Conservation (phyloP, 1,284 basidiomycete species). For the Trichosporon ovoides region DNA sequence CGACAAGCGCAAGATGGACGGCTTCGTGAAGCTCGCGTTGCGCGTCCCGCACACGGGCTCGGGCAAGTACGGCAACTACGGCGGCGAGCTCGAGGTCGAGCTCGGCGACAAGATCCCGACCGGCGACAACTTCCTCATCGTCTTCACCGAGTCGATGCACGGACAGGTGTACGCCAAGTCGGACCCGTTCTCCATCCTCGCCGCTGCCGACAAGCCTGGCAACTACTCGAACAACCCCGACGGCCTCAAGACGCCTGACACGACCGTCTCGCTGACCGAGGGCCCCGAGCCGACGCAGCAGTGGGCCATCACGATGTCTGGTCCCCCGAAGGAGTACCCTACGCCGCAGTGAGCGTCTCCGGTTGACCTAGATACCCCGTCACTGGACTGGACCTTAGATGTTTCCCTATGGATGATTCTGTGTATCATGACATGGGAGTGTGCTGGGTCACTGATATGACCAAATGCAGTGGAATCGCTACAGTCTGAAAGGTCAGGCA, state of each 20-base stretch:
- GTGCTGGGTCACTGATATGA: background rate
- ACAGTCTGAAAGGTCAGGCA: background rate
- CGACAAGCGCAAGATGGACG: constrained; percentile 42
- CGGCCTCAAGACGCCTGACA: background rate
- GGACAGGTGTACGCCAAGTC: constrained; percentile 43
- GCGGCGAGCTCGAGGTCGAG: constrained; percentile 46
- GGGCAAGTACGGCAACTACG: constrained; percentile 37
- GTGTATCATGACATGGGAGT: background rate
- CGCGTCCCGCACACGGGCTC: constrained; percentile 37
- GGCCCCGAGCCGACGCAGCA: constrained; percentile 34
- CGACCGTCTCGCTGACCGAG: constrained; percentile 41
- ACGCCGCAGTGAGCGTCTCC: background rate
- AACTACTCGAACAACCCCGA: constrained; percentile 30
- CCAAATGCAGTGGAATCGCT: background rate
- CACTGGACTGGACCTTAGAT: background rate
- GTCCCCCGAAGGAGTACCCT: constrained; percentile 10
- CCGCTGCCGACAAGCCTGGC: constrained; percentile 10
- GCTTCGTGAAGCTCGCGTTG: constrained; percentile 41
- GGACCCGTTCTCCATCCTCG: constrained; percentile 39
- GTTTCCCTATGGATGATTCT: background rate
- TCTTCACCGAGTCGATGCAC: constrained; percentile 44
- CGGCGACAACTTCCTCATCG: constrained; percentile 39
- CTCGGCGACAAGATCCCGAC: constrained; percentile 32
- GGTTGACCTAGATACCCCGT: background rate
- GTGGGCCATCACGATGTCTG: constrained; percentile 43